These are phyloP conservation scores for Leccinum variicolor DNA, from an alignment of 768 basidiomycete genomes.

Conservation along the genomic window DNA sequence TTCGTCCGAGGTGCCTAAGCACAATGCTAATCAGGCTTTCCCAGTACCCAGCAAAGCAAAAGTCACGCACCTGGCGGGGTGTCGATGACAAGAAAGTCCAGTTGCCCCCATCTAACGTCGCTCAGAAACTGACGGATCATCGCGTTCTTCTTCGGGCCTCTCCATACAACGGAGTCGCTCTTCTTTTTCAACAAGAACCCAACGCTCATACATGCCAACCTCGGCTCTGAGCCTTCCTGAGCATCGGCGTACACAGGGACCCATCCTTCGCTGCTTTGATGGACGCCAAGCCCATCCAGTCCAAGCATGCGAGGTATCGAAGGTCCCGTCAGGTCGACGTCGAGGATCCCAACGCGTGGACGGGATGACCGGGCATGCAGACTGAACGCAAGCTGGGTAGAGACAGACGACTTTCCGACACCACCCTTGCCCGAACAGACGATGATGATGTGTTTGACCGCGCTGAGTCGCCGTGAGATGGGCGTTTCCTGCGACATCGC, in stretches of 20 bases:
- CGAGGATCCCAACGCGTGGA: conserved; percentile 82
- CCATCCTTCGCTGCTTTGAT: conserved; percentile 96
- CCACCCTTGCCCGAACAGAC: conserved; percentile 97
- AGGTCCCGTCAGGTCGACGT: conserved; percentile 91
- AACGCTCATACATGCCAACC: conserved; percentile 94
- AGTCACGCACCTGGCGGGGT: conserved; percentile 85
- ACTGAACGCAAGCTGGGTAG: conserved; percentile 86
- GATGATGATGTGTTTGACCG: conserved; percentile 83
- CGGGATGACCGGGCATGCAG: conserved; percentile 68
- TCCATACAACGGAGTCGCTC: conserved; percentile 94
- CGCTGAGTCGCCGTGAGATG: conserved; percentile 64
- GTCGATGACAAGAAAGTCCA: conserved; percentile 91
- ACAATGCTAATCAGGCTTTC: conserved; percentile 4
- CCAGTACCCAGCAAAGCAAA: not conserved
- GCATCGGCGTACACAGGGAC: conserved; percentile 94
- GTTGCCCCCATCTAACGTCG: conserved; percentile 92
- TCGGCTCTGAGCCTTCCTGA: conserved; percentile 46
- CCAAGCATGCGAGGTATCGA: conserved; percentile 96
- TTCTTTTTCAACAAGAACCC: conserved; percentile 90
- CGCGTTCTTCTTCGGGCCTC: conserved; percentile 97
- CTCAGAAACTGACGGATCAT: conserved; percentile 96
- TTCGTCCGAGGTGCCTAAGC: conserved; percentile 93
- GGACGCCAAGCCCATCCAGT: conserved; percentile 80
- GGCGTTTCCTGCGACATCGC: conserved; percentile 47
- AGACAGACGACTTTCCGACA: conserved; percentile 97